Evolutionary conservation across 805 yeast species (phyloP), one percentile per base, ranked within the genome.

Genomic region (Ogataea ramenticola): DNA sequence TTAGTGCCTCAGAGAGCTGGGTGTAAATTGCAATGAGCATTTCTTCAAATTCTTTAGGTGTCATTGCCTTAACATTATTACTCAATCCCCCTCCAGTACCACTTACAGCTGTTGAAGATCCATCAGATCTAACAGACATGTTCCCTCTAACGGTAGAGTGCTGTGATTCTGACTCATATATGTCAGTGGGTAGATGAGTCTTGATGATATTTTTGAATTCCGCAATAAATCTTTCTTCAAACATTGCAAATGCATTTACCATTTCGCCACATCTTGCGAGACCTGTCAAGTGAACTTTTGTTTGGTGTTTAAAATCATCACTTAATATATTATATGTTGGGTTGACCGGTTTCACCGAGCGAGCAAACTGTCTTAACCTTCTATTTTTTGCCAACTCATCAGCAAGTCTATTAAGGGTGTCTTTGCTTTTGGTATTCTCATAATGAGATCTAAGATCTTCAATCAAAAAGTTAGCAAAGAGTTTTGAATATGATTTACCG

Each of bases 191-290:
- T 42, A 89, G 58, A 50, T 77, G 68, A 4, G 65, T 65, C 47
- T 86, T 77, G 33, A 90, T 86, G 15, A 88, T 77, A 14, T 74
- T 71, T 59, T 88, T 88, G 43, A 87, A 70, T 52, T 89, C 96
- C 1, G 71, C 66, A 12, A 81, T 67, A n/a, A 86, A 77, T 17
- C 70, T 71, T 21, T 81, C 91, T 52, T 82, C 86, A 58, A 84
- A 89, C 3, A 67, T 56, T 34, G 71, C 68, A 50, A 82, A 80
- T 0, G 95, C 86, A 14, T 74, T 66, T 1, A 75, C 69, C 24
- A 87, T 57, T 49, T 76, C 79, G 21, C 80, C 82, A 38, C 87
- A 74, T 51, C 79, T 72, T 9, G 76, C 67, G 20, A 91, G 67
- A 22, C 83, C 84, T 8, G 64, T 57, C 29, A 88, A 65, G 41